Percentiles rank a stretch among this genome's conserved stretches.
These are phyloP conservation scores for Globisporangium echinulatum DNA, from an alignment of 352 stramenopile species.

Conservation along the genomic window DNA sequence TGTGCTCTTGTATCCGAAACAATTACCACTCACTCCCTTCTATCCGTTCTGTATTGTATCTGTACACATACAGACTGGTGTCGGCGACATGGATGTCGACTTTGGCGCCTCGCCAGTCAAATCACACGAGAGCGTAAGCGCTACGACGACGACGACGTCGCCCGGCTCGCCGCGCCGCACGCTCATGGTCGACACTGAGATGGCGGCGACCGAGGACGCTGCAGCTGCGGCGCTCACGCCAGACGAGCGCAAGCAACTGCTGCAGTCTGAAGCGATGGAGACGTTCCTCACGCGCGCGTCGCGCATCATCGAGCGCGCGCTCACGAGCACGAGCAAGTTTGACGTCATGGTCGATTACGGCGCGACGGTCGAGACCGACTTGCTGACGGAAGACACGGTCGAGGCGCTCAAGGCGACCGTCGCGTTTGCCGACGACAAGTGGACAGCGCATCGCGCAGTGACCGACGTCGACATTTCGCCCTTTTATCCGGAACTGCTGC, in stretches of 20 bases:
- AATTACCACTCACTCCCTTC: too few species aligned
- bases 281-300: constrained; percentile 70
- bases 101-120: constrained; percentile 28
- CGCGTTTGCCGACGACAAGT: constrained; percentile 72
- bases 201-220: constrained; percentile 17
- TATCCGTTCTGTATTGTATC: too few species aligned
- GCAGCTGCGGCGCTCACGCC: constrained; percentile 22
- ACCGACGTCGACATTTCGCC: constrained; percentile 79
- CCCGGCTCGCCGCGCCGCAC: constrained; percentile 37
- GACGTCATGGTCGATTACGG: constrained; percentile 86
- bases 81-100: constrained; percentile 41
- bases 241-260: constrained; percentile 60
- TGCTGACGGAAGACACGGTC: constrained; percentile 39
- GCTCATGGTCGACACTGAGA: constrained; percentile 46
- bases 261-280: constrained; percentile 75
- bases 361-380: constrained; percentile 60
- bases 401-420: constrained; percentile 70
- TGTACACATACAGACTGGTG: constrained; percentile 11
- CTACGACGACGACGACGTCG: background rate
- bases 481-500: constrained; percentile 76
- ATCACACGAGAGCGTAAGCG: constrained; percentile 8
- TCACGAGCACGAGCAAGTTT: constrained; percentile 71
- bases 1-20: too few species aligned
- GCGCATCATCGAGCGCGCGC: constrained; percentile 69
- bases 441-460: constrained; percentile 74